These are phyloP conservation scores for Beauveria scarabaeidicola DNA, from an alignment of 2,329 filamentous ascomycete genomes.

Conservation along the genomic window DNA sequence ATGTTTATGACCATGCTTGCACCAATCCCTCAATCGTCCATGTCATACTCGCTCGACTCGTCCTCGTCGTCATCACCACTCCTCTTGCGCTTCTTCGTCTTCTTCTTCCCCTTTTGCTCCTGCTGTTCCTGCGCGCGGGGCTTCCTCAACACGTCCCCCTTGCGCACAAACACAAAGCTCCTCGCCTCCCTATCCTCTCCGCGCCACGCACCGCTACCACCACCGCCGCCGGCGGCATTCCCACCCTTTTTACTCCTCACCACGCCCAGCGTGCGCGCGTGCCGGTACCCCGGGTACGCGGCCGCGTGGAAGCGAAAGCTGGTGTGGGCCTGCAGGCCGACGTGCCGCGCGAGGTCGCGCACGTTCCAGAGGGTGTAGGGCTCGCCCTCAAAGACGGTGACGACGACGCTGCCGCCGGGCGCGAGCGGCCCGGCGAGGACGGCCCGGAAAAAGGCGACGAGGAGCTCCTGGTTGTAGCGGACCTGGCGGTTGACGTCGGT, in stretches of 20 bases:
- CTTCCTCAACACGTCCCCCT: constrained; percentile 36
- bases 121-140: constrained; percentile 19
- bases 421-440: constrained; percentile 37
- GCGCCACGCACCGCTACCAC: constrained; percentile 29
- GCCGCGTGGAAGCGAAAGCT: constrained; percentile 61
- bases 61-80: neutral
- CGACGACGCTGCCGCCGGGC: constrained; percentile 55
- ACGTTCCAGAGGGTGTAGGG: constrained; percentile 97
- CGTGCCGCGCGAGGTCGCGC: constrained; percentile 73
- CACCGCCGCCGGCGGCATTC: no score
- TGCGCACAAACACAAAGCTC: constrained; percentile 55
- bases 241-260: constrained; percentile 40
- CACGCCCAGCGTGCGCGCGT: constrained; percentile 64
- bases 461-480: constrained; percentile 75
- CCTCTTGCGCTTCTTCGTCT: constrained; percentile 3
- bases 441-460: constrained; percentile 58
- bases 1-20: neutral
- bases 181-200: constrained; percentile 38
- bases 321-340: constrained; percentile 58
- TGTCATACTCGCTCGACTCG: neutral
- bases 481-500: constrained; percentile 95
- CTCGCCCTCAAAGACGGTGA: constrained; percentile 87
- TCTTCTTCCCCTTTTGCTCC: neutral
- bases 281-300: constrained; percentile 65
- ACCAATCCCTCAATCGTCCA: neutral